phyloP scores from a whole-genome alignment of 768 basidiomycete species.

The Serendipita sp. region DNA sequence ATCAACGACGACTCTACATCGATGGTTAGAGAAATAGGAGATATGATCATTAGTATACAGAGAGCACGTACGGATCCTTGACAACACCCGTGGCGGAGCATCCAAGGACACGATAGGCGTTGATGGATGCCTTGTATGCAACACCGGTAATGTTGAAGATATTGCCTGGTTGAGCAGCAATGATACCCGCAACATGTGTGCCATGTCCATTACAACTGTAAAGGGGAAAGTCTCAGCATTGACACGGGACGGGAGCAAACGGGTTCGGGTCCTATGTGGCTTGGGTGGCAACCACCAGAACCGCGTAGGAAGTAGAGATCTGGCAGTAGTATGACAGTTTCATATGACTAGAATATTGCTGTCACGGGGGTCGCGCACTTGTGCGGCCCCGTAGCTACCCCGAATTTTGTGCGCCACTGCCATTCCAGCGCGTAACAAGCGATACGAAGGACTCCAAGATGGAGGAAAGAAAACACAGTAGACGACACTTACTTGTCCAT shows the following conservation, averaged over 20 bases:
- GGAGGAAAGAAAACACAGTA: neutral
- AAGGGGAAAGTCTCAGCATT: neutral
- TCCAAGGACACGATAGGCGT: conserved; percentile 20
- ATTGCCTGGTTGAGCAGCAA: conserved; percentile 20
- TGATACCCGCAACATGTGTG: conserved; percentile 15
- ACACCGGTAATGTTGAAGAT: conserved; percentile 24
- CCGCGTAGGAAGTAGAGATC: too few species aligned
- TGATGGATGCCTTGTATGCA: conserved; percentile 22
- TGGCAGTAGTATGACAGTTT: too few species aligned
- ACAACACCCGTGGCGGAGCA: conserved; percentile 6
- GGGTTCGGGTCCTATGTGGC: too few species aligned
- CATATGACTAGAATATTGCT: too few species aligned
- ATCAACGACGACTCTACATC: conserved; percentile 4
- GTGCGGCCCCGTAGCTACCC: too few species aligned
- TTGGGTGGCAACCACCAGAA: too few species aligned
- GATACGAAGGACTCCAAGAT: too few species aligned
- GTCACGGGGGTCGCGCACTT: too few species aligned
- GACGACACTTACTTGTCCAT: neutral
- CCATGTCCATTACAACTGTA: conserved; percentile 7
- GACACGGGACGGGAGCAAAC: too few species aligned
- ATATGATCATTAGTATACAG: conserved; percentile 12
- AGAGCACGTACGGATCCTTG: neutral
- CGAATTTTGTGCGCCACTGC: too few species aligned
- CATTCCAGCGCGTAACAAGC: too few species aligned
- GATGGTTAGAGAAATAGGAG: conserved; percentile 13